These are phyloP conservation scores for Phylloporus arenicola DNA, from an alignment of 768 basidiomycete species.

Conservation along the genomic window DNA sequence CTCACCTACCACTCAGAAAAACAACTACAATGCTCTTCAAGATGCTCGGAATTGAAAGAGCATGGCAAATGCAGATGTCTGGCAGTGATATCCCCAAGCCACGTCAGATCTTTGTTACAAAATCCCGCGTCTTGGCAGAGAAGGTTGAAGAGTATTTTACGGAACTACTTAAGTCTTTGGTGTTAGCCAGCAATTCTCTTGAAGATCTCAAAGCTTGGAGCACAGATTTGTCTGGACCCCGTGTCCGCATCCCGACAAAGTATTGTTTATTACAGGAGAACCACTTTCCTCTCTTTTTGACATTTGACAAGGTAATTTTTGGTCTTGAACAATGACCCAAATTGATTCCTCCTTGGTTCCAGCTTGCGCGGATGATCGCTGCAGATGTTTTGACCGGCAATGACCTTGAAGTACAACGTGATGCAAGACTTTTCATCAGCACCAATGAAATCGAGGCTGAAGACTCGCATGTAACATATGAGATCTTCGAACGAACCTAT, in stretches of 20 bases:
- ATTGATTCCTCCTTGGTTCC: background rate
- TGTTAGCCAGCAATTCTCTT: constrained; percentile 31
- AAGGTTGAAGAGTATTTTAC: constrained; percentile 67
- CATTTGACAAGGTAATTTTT: constrained; percentile 51
- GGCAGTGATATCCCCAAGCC: constrained; percentile 38
- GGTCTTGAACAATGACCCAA: background rate
- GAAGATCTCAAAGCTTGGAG: constrained; percentile 32
- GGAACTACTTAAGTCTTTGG: constrained; percentile 44
- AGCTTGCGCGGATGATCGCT: constrained; percentile 27
- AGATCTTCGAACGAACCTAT: constrained; percentile 45
- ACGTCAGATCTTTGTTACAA: constrained; percentile 69
- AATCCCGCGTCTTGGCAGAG: constrained; percentile 58
- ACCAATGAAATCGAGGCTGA: constrained; percentile 10
- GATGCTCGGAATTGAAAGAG: constrained; percentile 63
- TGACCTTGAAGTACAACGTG: background rate
- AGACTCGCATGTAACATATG: constrained; percentile 39
- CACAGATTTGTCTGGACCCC: too few relatives aligned
- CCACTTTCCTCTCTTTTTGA: constrained; percentile 68
- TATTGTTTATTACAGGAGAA: constrained; percentile 53
- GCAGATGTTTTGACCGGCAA: constrained; percentile 15
- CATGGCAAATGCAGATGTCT: constrained; percentile 36
- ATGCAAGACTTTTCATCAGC: constrained; percentile 11
- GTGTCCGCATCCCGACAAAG: constrained; percentile 31
- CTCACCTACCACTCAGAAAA: constrained; percentile 40
- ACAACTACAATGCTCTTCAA: constrained; percentile 76